Evolutionary conservation across 441 rosid species (phyloP), one percentile per base, ranked within the genome.

Genomic region (Euphorbia schlechtendalii): DNA sequence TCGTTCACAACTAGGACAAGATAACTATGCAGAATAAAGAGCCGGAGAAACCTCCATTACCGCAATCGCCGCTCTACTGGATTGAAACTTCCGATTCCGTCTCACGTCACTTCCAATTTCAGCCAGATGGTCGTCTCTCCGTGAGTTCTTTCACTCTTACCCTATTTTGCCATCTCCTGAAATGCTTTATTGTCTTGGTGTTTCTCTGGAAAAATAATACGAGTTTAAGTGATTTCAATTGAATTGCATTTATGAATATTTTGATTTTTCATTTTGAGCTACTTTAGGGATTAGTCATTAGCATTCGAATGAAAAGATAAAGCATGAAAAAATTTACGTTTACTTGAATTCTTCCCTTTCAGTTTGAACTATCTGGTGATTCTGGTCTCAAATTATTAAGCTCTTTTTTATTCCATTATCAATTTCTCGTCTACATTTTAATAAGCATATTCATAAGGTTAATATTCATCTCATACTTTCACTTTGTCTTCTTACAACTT

Each of bases 51-150:
- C 13, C 60, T 0, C 40, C 34, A 76, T 59, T 46, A 65, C 76
- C 70, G 18, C 79, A 80, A 8, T 48, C 65, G 20, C 83, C 87
- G 0, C 73, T 90, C 54, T 65, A 53, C 72, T 93, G 97, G 97
- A 67, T 83, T 27, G 98, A 93, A 65, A 86, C 84, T 20, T 76
- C 91, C 0, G 90, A 81, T 40, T 74, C 97, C 25, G 80, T 90
- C 63, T 81, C 89, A 59, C 84, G 78, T 38, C 85, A 78, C 54
- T 93, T 74, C 69, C 81, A 83, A 14, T 93, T 93, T 71, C 83
- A 84, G 63, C 80, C 84, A 72, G 83, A 76, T 15, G 96, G 98
- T 22, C 78, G 68, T 25, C 90, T 93, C 75, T 84, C 93, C n/a
- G 96, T 93, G 60, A 73, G 77, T 76, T 22, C 28, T 38, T 58